Evolutionary conservation across 768 basidiomycete species (phyloP).

Genomic region (Pulveroboletus sp.): DNA sequence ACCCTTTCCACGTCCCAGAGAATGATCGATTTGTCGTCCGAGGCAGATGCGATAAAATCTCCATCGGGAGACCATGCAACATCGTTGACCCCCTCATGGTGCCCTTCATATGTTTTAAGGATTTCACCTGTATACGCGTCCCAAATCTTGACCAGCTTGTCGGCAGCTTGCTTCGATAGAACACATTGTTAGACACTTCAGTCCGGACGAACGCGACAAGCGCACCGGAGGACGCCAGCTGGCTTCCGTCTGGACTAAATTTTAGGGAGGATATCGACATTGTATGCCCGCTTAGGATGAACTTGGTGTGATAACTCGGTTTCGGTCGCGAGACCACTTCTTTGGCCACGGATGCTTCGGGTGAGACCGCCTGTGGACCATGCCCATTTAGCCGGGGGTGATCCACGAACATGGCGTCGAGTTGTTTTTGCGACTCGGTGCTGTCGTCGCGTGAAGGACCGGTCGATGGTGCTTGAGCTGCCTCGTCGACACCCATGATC

Average conservation of each 20-base stretch:
- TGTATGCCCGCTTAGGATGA: slow-evolving; percentile 76
- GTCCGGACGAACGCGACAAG: slow-evolving; percentile 13
- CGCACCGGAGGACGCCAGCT: slow-evolving; percentile 83
- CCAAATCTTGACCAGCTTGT: slow-evolving; percentile 82
- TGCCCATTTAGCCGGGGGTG: slow-evolving; percentile 1
- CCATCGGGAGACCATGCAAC: slow-evolving; percentile 85
- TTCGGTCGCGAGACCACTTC: slow-evolving; percentile 8
- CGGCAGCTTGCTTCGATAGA: slow-evolving; percentile 63
- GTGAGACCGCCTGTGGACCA: background rate
- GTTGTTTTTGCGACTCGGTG: slow-evolving; percentile 4
- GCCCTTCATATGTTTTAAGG: slow-evolving; percentile 67
- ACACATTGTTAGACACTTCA: slow-evolving; percentile 18
- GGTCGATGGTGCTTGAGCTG: background rate
- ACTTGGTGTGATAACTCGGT: slow-evolving; percentile 57
- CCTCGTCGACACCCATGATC: slow-evolving; percentile 16
- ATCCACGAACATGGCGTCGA: slow-evolving; percentile 10
- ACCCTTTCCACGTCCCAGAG: slow-evolving; percentile 80
- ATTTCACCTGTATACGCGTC: slow-evolving; percentile 69
- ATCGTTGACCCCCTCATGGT: slow-evolving; percentile 83
- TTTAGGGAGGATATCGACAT: slow-evolving; percentile 79
- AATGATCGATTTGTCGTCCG: slow-evolving; percentile 86
- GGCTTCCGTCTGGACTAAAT: slow-evolving; percentile 81
- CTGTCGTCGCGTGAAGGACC: background rate
- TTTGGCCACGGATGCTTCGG: background rate
- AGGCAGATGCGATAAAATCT: slow-evolving; percentile 83